Percentiles rank a stretch among this genome's conserved stretches.
Evolutionary conservation across 805 yeast genomes (phyloP).

Genomic region (Isabelozyma gotoi): DNA sequence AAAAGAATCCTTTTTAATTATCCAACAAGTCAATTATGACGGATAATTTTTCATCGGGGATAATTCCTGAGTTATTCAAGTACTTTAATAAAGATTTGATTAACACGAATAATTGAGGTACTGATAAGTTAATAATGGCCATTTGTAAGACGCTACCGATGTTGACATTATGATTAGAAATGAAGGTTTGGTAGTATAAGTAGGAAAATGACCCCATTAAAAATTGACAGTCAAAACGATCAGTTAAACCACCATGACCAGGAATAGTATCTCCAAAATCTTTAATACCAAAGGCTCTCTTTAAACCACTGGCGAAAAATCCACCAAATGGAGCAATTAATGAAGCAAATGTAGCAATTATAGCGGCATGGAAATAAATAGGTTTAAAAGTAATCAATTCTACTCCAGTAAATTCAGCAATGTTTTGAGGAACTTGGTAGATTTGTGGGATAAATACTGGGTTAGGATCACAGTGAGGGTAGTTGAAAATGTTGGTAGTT

Average conservation of each 20-base stretch:
- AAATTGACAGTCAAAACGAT: constrained; percentile 96
- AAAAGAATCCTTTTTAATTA: constrained; percentile 7
- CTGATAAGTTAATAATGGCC: constrained; percentile 67
- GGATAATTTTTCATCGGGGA: constrained; percentile 27
- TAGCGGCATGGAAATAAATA: constrained; percentile 83
- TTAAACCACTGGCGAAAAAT: constrained; percentile 95
- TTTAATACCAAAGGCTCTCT: constrained; percentile 92
- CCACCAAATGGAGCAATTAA: constrained; percentile 98
- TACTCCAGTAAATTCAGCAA: constrained; percentile 47
- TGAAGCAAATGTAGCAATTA: constrained; percentile 91
- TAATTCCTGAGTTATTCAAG: constrained; percentile 34
- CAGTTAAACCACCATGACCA: constrained; percentile 98
- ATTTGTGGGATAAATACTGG: constrained; percentile 86
- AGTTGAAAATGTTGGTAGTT: constrained; percentile 59
- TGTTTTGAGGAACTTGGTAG: constrained; percentile 69
- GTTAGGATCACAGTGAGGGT: constrained; percentile 75
- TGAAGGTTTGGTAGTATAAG: constrained; percentile 88
- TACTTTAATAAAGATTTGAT: constrained; percentile 59
- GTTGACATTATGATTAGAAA: constrained; percentile 68
- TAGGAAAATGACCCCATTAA: constrained; percentile 95
- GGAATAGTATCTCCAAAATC: constrained; percentile 99
- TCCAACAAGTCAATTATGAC: constrained; percentile 32
- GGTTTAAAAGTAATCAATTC: constrained; percentile 71
- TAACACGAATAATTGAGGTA: constrained; percentile 63
- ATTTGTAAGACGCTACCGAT: constrained; percentile 76